Percentiles rank a stretch among this genome's conserved stretches.
Evolutionary conservation across 148 eudicot species (phyloP).

Genomic region (Fagopyrum tataricum): DNA sequence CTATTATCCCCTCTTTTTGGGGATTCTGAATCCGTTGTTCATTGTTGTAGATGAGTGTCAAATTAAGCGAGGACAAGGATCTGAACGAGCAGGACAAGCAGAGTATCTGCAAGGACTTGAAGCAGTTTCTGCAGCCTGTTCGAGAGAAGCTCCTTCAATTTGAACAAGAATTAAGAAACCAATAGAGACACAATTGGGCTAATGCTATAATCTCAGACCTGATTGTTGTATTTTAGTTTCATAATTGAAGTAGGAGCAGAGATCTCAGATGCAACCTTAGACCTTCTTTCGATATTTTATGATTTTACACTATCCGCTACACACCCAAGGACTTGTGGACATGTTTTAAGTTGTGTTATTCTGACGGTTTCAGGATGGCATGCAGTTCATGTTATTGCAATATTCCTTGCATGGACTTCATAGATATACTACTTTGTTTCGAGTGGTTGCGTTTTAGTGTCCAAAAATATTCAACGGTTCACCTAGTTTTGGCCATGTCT

Average conservation of each 20-base stretch:
- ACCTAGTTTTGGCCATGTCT: conserved; percentile 1
- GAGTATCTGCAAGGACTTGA: conserved; percentile 56
- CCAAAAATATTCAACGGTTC: background rate
- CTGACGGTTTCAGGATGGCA: background rate
- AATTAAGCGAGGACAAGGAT: conserved; percentile 62
- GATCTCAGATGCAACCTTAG: background rate
- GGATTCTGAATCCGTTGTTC: background rate
- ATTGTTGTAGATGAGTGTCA: conserved; percentile 51
- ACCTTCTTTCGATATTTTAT: background rate
- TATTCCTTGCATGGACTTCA: background rate
- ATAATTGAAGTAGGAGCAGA: background rate
- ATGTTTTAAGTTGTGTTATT: background rate
- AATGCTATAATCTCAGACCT: background rate
- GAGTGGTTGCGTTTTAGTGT: background rate
- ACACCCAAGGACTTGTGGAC: conserved; percentile 3
- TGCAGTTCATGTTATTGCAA: background rate
- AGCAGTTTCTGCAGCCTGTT: conserved; percentile 62
- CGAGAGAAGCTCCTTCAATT: conserved; percentile 61
- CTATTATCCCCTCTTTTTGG: background rate
- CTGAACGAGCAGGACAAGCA: conserved; percentile 46
- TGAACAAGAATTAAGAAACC: conserved; percentile 75
- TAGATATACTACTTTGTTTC: background rate
- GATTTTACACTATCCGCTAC: background rate
- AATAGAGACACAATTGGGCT: conserved; percentile 20
- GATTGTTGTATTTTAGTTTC: conserved; percentile 2